Conservation (phyloP, 169 alveolate genomes). For the Eimeria falciformis region DNA sequence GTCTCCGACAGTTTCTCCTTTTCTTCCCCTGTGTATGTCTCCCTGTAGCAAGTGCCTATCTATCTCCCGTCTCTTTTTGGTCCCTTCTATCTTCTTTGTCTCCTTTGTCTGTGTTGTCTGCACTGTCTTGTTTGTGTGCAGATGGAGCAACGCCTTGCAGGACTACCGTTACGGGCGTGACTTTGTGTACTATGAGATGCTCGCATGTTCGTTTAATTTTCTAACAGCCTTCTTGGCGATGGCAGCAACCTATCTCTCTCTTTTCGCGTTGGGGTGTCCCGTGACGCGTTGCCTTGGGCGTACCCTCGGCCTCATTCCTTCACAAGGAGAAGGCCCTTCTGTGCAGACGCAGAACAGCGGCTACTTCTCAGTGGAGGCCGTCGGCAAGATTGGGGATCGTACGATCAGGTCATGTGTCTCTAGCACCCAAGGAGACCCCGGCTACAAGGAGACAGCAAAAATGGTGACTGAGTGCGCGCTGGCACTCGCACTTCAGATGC, state of each 20-base stretch:
- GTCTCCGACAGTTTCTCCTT: not conserved
- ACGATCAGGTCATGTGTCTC: not conserved
- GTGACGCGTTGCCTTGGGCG: not conserved
- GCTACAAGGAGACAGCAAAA: slow-evolving; percentile 74
- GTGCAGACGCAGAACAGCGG: slow-evolving; percentile 20
- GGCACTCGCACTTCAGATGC: slow-evolving; percentile 26
- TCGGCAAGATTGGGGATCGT: not conserved
- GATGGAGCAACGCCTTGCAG: slow-evolving; percentile 63
- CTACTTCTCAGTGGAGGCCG: not conserved
- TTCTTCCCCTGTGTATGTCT: not conserved
- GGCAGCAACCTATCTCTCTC: slow-evolving; percentile 6
- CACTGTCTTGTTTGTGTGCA: slow-evolving; percentile 5
- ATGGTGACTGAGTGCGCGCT: slow-evolving; percentile 58
- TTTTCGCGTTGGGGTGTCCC: not conserved
- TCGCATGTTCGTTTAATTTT: not conserved
- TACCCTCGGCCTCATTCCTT: slow-evolving; percentile 16
- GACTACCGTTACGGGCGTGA: slow-evolving; percentile 44
- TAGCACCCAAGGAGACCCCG: slow-evolving; percentile 66
- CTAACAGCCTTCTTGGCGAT: not conserved
- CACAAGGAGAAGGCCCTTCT: slow-evolving; percentile 67
- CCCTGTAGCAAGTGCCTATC: no score
- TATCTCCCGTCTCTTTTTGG: not conserved
- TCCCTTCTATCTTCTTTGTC: not conserved
- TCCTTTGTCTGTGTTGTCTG: no score
- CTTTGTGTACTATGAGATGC: slow-evolving; percentile 49